phyloP scores from a whole-genome alignment of 257 asterid genomes.

The Jaltomata sinuosa region DNA sequence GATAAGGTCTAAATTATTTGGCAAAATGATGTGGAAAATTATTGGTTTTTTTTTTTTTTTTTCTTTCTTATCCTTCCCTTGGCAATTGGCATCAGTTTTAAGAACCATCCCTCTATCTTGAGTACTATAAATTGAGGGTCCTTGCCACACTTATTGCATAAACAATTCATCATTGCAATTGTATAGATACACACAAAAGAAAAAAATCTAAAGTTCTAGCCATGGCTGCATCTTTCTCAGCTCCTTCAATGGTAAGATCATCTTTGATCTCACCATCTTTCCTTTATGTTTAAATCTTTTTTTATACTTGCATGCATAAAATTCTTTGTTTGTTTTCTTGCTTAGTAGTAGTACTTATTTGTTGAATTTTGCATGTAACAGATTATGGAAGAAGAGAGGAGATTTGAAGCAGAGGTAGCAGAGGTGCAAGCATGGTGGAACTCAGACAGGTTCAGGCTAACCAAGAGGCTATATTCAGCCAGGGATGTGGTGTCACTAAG shows the following conservation, averaged over 20 bases:
- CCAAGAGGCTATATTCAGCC: conserved; percentile 88
- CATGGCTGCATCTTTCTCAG: conserved; percentile 92
- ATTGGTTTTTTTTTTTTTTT: conserved; percentile 22
- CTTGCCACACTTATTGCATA: conserved; percentile 10
- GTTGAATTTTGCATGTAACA: conserved; percentile 3
- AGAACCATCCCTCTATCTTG: not conserved
- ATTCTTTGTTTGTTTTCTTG: not conserved
- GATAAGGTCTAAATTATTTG: conserved; percentile 11
- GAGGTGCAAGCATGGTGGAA: conserved; percentile 98
- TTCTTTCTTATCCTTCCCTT: conserved; percentile 22
- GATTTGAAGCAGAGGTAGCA: conserved; percentile 79
- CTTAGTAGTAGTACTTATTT: not conserved
- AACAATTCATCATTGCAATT: conserved; percentile 1
- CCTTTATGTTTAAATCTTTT: not conserved
- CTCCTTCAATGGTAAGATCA: conserved; percentile 68
- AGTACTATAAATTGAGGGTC: conserved; percentile 36
- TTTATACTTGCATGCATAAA: too few species aligned
- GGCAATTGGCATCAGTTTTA: not conserved
- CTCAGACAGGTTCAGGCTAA: conserved; percentile 77
- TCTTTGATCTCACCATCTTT: not conserved
- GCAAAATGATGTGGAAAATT: conserved; percentile 10
- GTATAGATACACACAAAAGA: conserved; percentile 1
- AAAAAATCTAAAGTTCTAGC: conserved; percentile 33
- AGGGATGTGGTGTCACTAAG: conserved; percentile 87
- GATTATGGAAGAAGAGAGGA: conserved; percentile 95